phyloP scores from a whole-genome alignment of 1,139 yeast species.

The Protomyces pachydermus region DNA sequence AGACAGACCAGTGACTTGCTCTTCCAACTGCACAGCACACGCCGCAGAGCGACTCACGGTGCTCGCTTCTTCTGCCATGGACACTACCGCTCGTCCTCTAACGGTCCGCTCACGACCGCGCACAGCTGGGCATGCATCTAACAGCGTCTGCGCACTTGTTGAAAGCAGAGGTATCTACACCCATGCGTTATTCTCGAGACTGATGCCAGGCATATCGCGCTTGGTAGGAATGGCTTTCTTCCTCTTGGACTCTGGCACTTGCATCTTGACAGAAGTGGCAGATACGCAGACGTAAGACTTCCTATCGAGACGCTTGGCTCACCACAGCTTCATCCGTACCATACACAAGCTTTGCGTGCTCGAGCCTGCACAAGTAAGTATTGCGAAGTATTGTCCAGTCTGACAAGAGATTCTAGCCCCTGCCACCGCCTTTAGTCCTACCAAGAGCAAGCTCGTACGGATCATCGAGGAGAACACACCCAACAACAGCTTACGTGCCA shows the following conservation, averaged over 20 bases:
- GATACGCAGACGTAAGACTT: constrained; percentile 30
- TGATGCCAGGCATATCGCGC: constrained; percentile 40
- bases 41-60: too few species aligned
- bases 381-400: neutral
- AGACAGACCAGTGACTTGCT: too few species aligned
- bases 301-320: constrained; percentile 39
- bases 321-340: constrained; percentile 47
- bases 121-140: neutral
- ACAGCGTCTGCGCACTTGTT: neutral
- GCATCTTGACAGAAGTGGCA: constrained; percentile 40
- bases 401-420: constrained; percentile 40
- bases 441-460: constrained; percentile 40
- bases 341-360: constrained; percentile 44
- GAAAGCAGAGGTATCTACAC: neutral
- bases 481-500: constrained; percentile 36
- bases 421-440: constrained; percentile 35
- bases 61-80: too few species aligned
- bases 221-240: constrained; percentile 44
- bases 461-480: constrained; percentile 41
- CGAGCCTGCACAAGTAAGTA: constrained; percentile 39
- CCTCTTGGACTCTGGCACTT: constrained; percentile 39
- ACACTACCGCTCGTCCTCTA: neutral
- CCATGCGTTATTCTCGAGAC: constrained; percentile 28
- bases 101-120: constrained; percentile 1
- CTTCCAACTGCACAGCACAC: too few species aligned